Conservation (phyloP, 2,329 filamentous ascomycete species). For the Ampelomyces quisqualis region DNA sequence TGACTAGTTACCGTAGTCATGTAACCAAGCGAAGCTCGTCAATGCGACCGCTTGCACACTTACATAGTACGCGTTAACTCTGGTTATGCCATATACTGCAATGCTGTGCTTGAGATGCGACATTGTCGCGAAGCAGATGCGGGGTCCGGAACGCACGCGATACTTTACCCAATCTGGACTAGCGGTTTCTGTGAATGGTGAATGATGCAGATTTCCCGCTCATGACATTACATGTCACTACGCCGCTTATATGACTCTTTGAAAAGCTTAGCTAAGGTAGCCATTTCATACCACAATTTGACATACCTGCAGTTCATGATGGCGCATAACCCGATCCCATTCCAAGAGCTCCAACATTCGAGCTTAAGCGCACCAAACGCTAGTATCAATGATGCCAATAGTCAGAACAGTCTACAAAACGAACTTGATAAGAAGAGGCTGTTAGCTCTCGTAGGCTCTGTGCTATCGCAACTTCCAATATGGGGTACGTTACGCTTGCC, state of each 20-base stretch:
- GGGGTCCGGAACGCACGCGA: background rate
- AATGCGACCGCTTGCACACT: too few relatives aligned
- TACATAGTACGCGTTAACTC: too few relatives aligned
- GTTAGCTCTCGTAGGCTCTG: constrained; percentile 47
- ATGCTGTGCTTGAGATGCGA: too few relatives aligned
- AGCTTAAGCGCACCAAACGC: background rate
- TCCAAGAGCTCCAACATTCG: background rate
- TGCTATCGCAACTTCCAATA: constrained; percentile 53
- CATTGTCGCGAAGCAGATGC: background rate
- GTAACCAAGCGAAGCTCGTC: too few relatives aligned
- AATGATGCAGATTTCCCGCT: background rate
- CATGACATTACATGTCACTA: background rate
- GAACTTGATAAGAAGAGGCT: constrained; percentile 15
- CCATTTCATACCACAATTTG: too few relatives aligned
- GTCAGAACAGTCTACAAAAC: constrained; percentile 1
- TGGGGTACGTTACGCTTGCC: constrained; percentile 50
- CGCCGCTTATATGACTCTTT: background rate
- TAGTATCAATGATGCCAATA: background rate
- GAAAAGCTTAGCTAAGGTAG: background rate
- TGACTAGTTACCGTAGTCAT: too few relatives aligned
- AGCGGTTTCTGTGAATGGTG: background rate
- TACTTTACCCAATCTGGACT: background rate
- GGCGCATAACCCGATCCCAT: too few relatives aligned
- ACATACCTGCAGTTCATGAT: too few relatives aligned
- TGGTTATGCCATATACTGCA: too few relatives aligned